A percentile compares a stretch with the other conserved stretches of the same genome.
These are phyloP conservation scores for Penicillium brevicompactum DNA, from an alignment of 2,329 filamentous ascomycete species.

Conservation along the genomic window DNA sequence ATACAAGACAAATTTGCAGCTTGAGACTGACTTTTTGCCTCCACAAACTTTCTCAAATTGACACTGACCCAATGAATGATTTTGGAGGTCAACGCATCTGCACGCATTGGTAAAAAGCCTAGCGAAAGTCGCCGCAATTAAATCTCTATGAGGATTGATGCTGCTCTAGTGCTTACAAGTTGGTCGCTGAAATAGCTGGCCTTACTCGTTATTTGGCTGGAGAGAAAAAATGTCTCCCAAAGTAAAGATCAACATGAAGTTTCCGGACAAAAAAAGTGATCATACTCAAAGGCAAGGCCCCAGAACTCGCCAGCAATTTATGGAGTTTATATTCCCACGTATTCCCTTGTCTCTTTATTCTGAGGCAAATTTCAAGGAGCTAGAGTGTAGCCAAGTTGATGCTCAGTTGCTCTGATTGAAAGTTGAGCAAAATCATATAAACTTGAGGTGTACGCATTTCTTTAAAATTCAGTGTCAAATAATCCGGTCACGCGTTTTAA, in stretches of 20 bases:
- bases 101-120: too few species aligned
- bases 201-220: too few species aligned
- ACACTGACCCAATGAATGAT: too few species aligned
- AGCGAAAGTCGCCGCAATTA: too few species aligned
- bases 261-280: background rate
- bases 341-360: background rate
- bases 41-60: too few species aligned
- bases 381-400: background rate
- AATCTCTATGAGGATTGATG: too few species aligned
- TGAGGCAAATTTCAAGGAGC: background rate
- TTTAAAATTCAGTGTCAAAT: background rate
- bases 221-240: too few species aligned
- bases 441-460: background rate
- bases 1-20: too few species aligned
- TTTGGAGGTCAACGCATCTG: too few species aligned
- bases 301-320: background rate
- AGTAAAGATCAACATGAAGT: background rate
- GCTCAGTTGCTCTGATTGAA: background rate
- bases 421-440: background rate
- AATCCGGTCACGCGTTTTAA: background rate
- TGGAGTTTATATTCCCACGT: background rate
- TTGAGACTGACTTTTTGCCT: too few species aligned
- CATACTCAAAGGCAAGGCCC: background rate
- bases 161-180: too few species aligned
- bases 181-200: too few species aligned